A percentile compares a stretch with the other conserved stretches of the same genome.
Evolutionary conservation across 495 filamentous ascomycete genomes (phyloP).

Genomic region (Rostrohypoxylon terebratum): DNA sequence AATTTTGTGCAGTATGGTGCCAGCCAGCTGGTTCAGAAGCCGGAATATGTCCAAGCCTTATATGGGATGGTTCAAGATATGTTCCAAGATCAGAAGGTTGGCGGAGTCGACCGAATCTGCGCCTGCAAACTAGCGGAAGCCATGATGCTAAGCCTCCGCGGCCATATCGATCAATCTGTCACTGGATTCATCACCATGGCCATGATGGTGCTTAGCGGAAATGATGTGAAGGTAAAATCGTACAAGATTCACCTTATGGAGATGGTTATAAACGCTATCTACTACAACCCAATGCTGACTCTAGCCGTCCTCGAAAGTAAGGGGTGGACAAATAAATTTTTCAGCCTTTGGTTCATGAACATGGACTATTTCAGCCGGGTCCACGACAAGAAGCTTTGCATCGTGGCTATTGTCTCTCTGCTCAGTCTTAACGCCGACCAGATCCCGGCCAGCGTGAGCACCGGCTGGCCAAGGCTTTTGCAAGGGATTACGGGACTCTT

Average conservation of each 20-base stretch:
- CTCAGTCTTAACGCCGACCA: slow-evolving; percentile 79
- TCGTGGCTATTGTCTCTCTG: slow-evolving; percentile 88
- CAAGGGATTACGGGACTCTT: slow-evolving; percentile 90
- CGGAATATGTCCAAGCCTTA: slow-evolving; percentile 85
- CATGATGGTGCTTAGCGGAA: slow-evolving; percentile 79
- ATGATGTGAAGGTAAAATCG: slow-evolving; percentile 83
- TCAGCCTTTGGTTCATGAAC: slow-evolving; percentile 95
- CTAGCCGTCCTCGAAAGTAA: slow-evolving; percentile 89
- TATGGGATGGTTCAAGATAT: slow-evolving; percentile 83
- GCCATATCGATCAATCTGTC: slow-evolving; percentile 87
- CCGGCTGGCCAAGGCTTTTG: slow-evolving; percentile 95
- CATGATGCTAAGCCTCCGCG: slow-evolving; percentile 94
- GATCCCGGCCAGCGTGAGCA: slow-evolving; percentile 87
- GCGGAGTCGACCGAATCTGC: slow-evolving; percentile 94
- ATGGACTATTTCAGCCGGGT: slow-evolving; percentile 94
- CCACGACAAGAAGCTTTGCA: slow-evolving; percentile 98
- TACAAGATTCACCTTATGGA: slow-evolving; percentile 97
- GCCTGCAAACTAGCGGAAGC: slow-evolving; percentile 99
- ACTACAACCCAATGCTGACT: slow-evolving; percentile 89
- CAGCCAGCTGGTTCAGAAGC: slow-evolving; percentile 80
- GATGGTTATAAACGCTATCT: slow-evolving; percentile 98
- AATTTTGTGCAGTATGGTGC: slow-evolving; percentile 96
- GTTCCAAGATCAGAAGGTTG: slow-evolving; percentile 83
- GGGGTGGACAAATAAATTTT: slow-evolving; percentile 99
- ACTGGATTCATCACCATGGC: slow-evolving; percentile 88